Evolutionary conservation across 78 protist species (phyloP), one percentile per base, ranked within the genome.

Genomic region (Mantamonas sphyraenae): DNA sequence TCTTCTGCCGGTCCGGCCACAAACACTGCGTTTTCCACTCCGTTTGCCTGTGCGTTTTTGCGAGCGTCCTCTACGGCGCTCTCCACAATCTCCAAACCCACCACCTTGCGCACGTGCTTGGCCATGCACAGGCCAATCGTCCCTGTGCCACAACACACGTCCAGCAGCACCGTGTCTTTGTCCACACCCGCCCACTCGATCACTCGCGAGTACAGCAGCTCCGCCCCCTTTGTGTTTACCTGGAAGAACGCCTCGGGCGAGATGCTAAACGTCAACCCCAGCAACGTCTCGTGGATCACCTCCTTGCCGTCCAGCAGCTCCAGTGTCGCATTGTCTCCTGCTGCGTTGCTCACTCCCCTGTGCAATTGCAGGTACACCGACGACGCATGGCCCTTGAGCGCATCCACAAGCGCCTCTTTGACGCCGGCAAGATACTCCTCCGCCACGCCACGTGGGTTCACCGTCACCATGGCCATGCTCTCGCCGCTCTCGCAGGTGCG

Each of bases 91-190:
- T 93, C 97, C 17, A 91, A 14, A 30, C 97, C 97, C 33, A 83
- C 66, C 0, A 93, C 87, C 0, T 64, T n/a, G 34, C 64, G 33
- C 34, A 72, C 93, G 5, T 35, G 17, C 14, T 2, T 2, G 17
- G 94, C 82, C 20, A 87, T 0, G 31, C 68, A 51, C 40, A 85
- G 33, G n/a, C 97, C 97, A 38, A 90, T 88, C 5, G 95, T 90
- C 58, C 97, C 97, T 0, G 95, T 88, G 19, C 97, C 97, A 30
- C 94, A 90, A 75, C 97, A 93, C 31, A 93, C 79, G 59, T 93
- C 97, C 19, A 93, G 65, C 47, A 89, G n/a, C n/a, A n/a, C n/a
- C n/a, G n/a, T n/a, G n/a, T n/a, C n/a, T n/a, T n/a, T n/a, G n/a
- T n/a, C n/a, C n/a, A n/a, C n/a, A n/a, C n/a, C n/a, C n/a, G 39